phyloP scores from a whole-genome alignment of 805 yeast species.

The Hanseniaspora hatyaiensis region DNA sequence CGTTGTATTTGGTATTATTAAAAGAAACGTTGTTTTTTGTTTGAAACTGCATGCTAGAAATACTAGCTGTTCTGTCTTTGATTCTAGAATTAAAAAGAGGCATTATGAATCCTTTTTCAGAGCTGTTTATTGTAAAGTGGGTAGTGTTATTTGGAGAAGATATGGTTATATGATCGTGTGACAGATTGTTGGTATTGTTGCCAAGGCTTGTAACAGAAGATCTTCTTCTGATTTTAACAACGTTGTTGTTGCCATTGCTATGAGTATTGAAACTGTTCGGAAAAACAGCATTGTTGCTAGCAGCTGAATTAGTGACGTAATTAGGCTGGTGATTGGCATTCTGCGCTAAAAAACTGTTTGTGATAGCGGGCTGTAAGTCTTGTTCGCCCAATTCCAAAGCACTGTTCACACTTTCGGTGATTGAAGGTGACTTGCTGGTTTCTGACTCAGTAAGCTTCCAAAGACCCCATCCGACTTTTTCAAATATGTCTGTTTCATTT shows the following conservation, averaged over 20 bases:
- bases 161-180: background rate
- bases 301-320: too few species aligned
- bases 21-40: background rate
- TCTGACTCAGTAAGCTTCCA: conserved; percentile 54
- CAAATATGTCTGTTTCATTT: conserved; percentile 56
- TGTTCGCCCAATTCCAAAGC: too few species aligned
- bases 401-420: background rate
- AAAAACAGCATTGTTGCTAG: background rate
- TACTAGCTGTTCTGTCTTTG: conserved; percentile 9
- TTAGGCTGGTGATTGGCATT: too few species aligned
- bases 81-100: background rate
- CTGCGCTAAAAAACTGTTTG: too few species aligned
- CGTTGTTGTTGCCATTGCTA: too few species aligned
- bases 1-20: conserved; percentile 8
- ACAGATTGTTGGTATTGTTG: too few species aligned
- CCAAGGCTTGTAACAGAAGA: conserved; percentile 20
- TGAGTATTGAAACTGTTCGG: background rate
- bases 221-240: conserved; percentile 23
- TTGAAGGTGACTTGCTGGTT: background rate
- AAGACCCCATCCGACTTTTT: conserved; percentile 96
- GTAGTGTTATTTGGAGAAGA: conserved; percentile 16
- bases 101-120: conserved; percentile 2
- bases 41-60: background rate
- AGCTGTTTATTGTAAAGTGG: too few species aligned
- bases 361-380: too few species aligned